Base-by-base conservation (phyloP, 805 yeast species). In the Metschnikowia peoriensis region DNA sequence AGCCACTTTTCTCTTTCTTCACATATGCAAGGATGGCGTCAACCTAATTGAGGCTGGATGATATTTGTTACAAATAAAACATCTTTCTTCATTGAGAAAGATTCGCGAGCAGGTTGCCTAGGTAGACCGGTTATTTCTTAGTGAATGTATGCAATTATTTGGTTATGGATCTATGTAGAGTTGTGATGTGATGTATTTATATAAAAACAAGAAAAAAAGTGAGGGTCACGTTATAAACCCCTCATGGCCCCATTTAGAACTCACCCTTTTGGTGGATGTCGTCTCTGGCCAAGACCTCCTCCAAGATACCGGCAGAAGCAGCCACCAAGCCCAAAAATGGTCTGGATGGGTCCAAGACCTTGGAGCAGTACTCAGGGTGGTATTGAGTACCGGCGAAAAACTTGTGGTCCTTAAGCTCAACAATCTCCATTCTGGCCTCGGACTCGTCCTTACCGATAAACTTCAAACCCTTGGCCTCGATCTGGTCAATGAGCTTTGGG, bases 291-390 rank as follows among this genome's bases (percentile, higher is more conserved):
- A 89, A 73, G 47, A 89, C 80, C 44, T 82, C 77, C 55, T 87
- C 88, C 65, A 94, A 78, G 52, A 85, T 80, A 53, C 97, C 97
- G 44, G 94, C 79, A 44, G 97, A 76, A 16, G 99, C 98, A 49
- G 98, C 97, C 54, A 94, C 88, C 61, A 94, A 81, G 50, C 99
- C 99, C 68, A 94, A 80, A 76, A 94, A 89, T 50, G 99, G 99
- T 70, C 88, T 83, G 28, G 97, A 92, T 50, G 99, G 99, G 63
- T 91, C 96, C 67, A 94, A 81, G 28, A 96, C 99, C 73, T 96
- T 91, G 46, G 98, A 91, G 60, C 92, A 80, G 71, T 94, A 94
- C 76, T 94, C 99, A 35, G 99, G 99, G 70, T 94, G 99, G 76
- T 92, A 94, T 78, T 94, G 99, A 35, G 97, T 88, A 58, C 93